Conservation (phyloP, 345 rosid species). For the Streptanthus diversifolius region DNA sequence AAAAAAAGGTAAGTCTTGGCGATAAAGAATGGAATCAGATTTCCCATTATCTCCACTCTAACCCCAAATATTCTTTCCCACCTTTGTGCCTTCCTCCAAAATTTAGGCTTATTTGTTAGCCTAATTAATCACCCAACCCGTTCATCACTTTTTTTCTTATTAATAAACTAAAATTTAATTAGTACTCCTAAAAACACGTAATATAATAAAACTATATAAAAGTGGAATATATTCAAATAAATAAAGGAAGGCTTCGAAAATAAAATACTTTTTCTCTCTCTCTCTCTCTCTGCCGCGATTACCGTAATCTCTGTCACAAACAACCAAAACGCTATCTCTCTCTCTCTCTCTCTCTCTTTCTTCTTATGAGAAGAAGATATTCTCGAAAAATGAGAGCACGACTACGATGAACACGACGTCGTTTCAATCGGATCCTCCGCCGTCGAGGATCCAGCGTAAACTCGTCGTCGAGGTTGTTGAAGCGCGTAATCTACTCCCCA, state of each 20-base stretch:
- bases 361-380: not conserved
- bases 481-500: conserved; percentile 83
- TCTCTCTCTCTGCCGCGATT: conserved; percentile 30
- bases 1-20: conserved; percentile 36
- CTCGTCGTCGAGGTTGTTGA: conserved; percentile 68
- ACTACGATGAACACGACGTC: conserved; percentile 41
- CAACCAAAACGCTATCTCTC: not conserved
- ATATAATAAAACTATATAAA: not conserved
- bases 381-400: conserved; percentile 8
- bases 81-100: conserved; percentile 19
- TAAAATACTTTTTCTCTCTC: not conserved
- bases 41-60: conserved; percentile 37
- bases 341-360: not conserved
- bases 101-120: not conserved
- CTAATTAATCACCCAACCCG: too few relatives aligned
- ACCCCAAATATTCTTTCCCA: conserved; percentile 23
- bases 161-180: not conserved
- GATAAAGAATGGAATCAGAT: conserved; percentile 56
- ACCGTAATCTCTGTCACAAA: conserved; percentile 32
- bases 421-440: conserved; percentile 38
- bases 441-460: conserved; percentile 42
- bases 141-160: not conserved
- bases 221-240: conserved; percentile 31
- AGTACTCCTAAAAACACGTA: not conserved
- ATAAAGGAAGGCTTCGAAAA: conserved; percentile 15